Conservation (phyloP, 2,329 filamentous ascomycete species). For the Fusarium succisae region DNA sequence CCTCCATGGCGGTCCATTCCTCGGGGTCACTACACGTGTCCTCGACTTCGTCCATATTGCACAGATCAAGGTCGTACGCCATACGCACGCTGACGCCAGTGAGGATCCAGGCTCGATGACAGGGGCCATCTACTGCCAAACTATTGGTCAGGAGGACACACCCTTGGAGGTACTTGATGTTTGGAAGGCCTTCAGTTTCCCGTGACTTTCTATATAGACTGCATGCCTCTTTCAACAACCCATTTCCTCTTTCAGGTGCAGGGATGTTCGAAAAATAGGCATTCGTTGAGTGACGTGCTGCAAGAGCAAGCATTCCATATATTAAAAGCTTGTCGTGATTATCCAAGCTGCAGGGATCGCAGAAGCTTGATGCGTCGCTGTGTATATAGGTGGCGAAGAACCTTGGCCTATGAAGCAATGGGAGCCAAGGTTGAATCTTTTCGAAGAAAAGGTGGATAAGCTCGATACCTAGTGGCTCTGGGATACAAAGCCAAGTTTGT, state of each 20-base stretch:
- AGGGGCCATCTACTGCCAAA: neutral
- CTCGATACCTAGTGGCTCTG: neutral
- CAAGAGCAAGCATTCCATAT: neutral
- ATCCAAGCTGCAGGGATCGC: neutral
- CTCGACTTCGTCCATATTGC: neutral
- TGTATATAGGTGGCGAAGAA: neutral
- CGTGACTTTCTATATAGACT: neutral
- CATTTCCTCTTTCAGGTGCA: neutral
- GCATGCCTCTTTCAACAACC: neutral
- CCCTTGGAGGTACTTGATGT: neutral
- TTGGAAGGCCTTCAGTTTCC: neutral
- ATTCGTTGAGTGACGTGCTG: neutral
- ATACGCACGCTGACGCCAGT: neutral
- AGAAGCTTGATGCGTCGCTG: neutral
- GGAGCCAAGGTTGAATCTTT: neutral
- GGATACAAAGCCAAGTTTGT: neutral
- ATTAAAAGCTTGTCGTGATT: neutral
- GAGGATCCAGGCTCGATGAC: neutral
- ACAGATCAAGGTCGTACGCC: neutral
- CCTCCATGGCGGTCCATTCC: neutral
- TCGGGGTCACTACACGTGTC: neutral
- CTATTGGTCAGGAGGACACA: neutral
- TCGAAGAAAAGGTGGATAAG: neutral
- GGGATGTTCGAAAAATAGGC: neutral
- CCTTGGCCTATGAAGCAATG: neutral